Evolutionary conservation across 2,329 filamentous ascomycete genomes (phyloP), one percentile per base, ranked within the genome.

Genomic region (Davidsoniella virescens): DNA sequence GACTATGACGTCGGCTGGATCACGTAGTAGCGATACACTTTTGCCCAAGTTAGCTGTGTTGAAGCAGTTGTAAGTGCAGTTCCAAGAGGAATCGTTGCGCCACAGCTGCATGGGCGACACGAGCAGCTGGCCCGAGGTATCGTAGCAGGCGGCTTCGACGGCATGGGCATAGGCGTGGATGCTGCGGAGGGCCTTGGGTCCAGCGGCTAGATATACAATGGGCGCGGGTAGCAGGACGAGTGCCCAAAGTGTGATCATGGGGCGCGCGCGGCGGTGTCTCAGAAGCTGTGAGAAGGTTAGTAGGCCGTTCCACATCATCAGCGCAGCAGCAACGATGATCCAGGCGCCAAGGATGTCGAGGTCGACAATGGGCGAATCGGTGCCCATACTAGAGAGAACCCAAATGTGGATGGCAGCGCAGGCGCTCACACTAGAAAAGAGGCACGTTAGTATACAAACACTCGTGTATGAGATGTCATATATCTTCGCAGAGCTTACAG

Each of bases 51-150:
- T 25, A 37, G 36, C 26, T 2, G 51, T 47, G 17, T 33, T 29
- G 38, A 53, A 53, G 47, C 51, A 53, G 20, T 46, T 43, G 43
- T 53, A 53, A 2, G 51, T 53, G 38, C 51, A 53, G 43, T 53
- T 53, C 51, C 51, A 53, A 10, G 42, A 47, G 7, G 51, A 53
- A 39, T 53, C 51, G 39, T 53, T 53, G 23, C 51, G 51, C 51
- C 51, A 53, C 14, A 53, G 51, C 43, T 53, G 51, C 10, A 42
- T 42, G 3, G 51, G 51, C 10, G 51, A 53, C 12, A 44, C 47
- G 16, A 53, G 20, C 12, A 53, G 47, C 10, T 37, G 17, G 14
- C 51, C 51, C 36, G 41, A 23, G 5, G 51, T 26, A 17, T 53
- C 43, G 23, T 49, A 49, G 47, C 51, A 53, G 38, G 47, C 47